Conservation (phyloP, 495 filamentous ascomycete species). For the Jackrogersella multiformis region DNA sequence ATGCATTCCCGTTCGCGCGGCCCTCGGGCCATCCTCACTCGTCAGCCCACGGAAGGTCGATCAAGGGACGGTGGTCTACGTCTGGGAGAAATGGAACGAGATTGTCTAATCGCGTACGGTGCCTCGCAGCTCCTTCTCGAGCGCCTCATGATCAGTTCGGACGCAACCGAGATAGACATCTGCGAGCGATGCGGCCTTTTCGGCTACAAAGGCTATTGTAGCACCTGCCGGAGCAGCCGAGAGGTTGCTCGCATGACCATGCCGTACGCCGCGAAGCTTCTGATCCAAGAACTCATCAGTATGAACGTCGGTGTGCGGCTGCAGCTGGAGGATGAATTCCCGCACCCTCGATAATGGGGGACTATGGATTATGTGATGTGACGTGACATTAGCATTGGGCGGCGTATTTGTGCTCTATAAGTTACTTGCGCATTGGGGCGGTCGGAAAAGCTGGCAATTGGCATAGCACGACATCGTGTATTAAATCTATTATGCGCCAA, state of each 20-base stretch:
- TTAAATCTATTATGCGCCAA: background rate
- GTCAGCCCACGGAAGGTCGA: conserved; percentile 96
- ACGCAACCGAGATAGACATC: conserved; percentile 89
- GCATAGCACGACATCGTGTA: background rate
- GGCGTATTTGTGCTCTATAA: conserved; percentile 34
- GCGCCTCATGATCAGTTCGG: conserved; percentile 90
- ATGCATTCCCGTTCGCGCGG: conserved; percentile 96
- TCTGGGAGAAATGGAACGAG: conserved; percentile 98
- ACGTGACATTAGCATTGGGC: conserved; percentile 34
- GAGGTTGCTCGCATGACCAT: conserved; percentile 90
- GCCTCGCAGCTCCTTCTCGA: conserved; percentile 92
- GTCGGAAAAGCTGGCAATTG: conserved; percentile 24
- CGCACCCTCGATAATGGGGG: conserved; percentile 55
- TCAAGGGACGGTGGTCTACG: conserved; percentile 91
- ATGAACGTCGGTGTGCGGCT: conserved; percentile 95
- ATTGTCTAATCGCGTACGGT: conserved; percentile 96
- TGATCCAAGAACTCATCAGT: conserved; percentile 94
- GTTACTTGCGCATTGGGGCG: conserved; percentile 19
- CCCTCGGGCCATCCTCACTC: conserved; percentile 88
- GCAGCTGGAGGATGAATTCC: conserved; percentile 92
- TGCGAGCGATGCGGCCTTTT: conserved; percentile 94
- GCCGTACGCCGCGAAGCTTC: conserved; percentile 97
- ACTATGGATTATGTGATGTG: background rate
- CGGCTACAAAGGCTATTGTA: conserved; percentile 93
- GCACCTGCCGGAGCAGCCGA: conserved; percentile 82